phyloP scores from a whole-genome alignment of 129 eudicot genomes.

The Chrysanthemum lavandulifolium region DNA sequence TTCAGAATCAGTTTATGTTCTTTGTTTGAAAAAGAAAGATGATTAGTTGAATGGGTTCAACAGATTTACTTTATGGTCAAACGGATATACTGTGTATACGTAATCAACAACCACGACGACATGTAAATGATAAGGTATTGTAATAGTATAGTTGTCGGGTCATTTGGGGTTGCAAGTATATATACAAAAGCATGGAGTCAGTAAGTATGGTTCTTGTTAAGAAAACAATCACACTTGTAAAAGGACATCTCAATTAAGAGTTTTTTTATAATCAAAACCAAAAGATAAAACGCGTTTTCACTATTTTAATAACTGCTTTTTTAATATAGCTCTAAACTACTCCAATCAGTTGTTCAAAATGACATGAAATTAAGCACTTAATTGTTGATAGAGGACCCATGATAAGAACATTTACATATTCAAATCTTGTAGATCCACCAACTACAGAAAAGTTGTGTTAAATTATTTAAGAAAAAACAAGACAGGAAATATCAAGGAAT shows the following conservation, averaged over 20 bases:
- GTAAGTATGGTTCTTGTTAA: conserved; percentile 2
- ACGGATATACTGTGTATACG: background rate
- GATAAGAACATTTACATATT: conserved; percentile 29
- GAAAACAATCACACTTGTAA: conserved; percentile 11
- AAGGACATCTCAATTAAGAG: background rate
- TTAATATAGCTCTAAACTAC: conserved; percentile 25
- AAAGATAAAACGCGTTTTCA: conserved; percentile 31
- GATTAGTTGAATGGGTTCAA: background rate
- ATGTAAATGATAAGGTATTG: background rate
- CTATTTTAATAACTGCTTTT: conserved; percentile 9
- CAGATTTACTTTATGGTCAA: background rate
- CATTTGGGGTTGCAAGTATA: conserved; percentile 24
- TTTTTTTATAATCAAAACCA: background rate
- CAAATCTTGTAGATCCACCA: conserved; percentile 24
- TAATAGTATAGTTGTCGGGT: conserved; percentile 25
- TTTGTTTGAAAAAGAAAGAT: background rate
- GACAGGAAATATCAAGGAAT: conserved; percentile 25
- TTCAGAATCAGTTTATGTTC: background rate
- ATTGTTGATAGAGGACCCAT: conserved; percentile 32
- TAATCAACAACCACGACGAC: conserved; percentile 12
- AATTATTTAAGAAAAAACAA: conserved; percentile 11
- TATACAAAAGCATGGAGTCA: conserved; percentile 23
- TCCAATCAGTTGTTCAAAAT: conserved; percentile 32
- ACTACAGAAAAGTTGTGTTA: conserved; percentile 19
- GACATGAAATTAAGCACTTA: conserved; percentile 12